Percentiles rank a stretch among this genome's conserved stretches.
These are phyloP conservation scores for Sclerotinia sclerotiorum DNA, from an alignment of 2,329 filamentous ascomycete genomes.

Conservation along the genomic window DNA sequence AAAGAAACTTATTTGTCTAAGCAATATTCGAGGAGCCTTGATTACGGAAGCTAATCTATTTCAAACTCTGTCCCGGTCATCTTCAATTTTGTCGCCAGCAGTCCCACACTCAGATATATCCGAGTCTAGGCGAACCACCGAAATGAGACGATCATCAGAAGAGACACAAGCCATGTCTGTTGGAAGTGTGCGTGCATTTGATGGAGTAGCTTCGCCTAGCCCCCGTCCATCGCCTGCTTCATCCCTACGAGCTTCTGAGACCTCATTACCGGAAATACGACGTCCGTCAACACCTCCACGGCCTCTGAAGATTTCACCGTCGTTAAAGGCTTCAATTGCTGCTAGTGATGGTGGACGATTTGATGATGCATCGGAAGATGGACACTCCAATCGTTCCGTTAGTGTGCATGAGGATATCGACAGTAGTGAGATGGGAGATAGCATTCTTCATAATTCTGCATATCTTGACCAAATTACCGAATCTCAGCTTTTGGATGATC, in stretches of 20 bases:
- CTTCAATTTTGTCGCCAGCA: constrained; percentile 58
- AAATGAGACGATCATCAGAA: constrained; percentile 27
- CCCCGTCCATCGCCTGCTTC: constrained; percentile 26
- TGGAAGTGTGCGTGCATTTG: constrained; percentile 33
- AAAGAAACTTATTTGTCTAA: constrained; percentile 64
- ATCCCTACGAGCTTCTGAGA: constrained; percentile 27
- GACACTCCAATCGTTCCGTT: constrained; percentile 31
- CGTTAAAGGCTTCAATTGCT: constrained; percentile 29
- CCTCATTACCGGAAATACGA: constrained; percentile 26
- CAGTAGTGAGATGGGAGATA: constrained; percentile 33
- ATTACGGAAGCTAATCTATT: constrained; percentile 69
- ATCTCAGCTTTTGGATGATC: constrained; percentile 36
- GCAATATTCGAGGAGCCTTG: constrained; percentile 61
- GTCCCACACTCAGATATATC: constrained; percentile 49
- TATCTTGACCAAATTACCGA: constrained; percentile 40
- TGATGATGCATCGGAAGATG: constrained; percentile 42
- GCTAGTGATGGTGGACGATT: constrained; percentile 39
- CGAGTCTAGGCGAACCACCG: constrained; percentile 35
- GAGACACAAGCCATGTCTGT: constrained; percentile 41
- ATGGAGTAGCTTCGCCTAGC: constrained; percentile 30
- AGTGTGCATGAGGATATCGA: constrained; percentile 28
- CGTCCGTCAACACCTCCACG: neutral
- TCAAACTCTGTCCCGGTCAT: constrained; percentile 56
- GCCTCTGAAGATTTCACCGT: neutral
- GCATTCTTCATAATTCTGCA: constrained; percentile 37